These are phyloP conservation scores for Rhododendron vialii DNA, from an alignment of 148 eudicot species.

Conservation along the genomic window DNA sequence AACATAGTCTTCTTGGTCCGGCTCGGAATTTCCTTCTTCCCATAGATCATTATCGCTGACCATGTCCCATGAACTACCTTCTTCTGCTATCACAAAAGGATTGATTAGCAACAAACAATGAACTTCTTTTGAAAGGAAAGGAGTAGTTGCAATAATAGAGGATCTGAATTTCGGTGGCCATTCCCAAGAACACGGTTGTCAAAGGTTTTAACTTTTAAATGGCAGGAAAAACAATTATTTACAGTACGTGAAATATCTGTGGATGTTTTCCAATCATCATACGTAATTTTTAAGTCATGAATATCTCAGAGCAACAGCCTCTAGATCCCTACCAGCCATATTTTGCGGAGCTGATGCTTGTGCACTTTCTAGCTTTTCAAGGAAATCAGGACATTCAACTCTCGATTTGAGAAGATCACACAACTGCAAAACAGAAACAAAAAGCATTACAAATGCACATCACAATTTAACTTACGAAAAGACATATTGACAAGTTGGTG, in stretches of 20 bases:
- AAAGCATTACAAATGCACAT: not conserved
- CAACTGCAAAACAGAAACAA: slow-evolving; percentile 42
- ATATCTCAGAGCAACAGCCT: slow-evolving; percentile 1
- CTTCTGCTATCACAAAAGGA: slow-evolving; percentile 51
- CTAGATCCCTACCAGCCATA: slow-evolving; percentile 42
- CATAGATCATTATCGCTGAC: slow-evolving; percentile 80
- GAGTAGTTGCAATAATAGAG: not conserved
- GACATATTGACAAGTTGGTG: not conserved
- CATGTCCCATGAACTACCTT: slow-evolving; percentile 88
- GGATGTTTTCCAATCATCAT: not conserved
- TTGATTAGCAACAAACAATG: not conserved
- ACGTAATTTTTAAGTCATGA: not conserved
- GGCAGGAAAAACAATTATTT: not conserved
- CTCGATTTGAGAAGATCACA: slow-evolving; percentile 67
- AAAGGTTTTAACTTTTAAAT: not conserved
- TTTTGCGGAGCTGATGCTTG: slow-evolving; percentile 53
- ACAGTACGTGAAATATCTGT: not conserved
- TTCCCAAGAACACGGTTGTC: not conserved
- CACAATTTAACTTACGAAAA: not conserved
- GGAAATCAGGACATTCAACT: slow-evolving; percentile 66
- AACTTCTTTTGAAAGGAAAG: not conserved
- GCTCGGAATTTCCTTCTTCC: slow-evolving; percentile 55
- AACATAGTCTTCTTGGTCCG: slow-evolving; percentile 75
- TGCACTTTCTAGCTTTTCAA: slow-evolving; percentile 65
- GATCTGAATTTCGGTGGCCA: not conserved